Percentiles rank a stretch among this genome's conserved stretches.
Evolutionary conservation across 371 early-diverging fungal genomes (phyloP).

Genomic region (Catenaria anguillulae): DNA sequence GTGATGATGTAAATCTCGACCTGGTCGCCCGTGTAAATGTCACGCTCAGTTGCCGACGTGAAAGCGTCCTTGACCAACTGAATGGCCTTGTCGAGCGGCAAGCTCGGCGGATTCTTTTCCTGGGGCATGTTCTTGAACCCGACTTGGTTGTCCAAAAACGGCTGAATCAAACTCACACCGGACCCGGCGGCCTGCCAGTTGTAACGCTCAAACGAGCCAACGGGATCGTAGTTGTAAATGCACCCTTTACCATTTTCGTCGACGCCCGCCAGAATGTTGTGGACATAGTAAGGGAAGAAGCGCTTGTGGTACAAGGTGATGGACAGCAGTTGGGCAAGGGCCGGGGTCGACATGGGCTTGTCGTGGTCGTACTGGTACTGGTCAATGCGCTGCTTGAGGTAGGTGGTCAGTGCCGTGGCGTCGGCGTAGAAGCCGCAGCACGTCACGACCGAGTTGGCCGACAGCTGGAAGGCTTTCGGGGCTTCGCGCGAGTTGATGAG

Average conservation of each 20-base stretch:
- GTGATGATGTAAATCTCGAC: slow-evolving; percentile 87
- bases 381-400: slow-evolving; percentile 62
- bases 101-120: slow-evolving; percentile 12
- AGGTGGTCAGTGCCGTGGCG: slow-evolving; percentile 67
- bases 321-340: slow-evolving; percentile 88
- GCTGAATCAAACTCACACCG: slow-evolving; percentile 85
- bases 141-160: slow-evolving; percentile 93
- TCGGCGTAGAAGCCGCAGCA: slow-evolving; percentile 95
- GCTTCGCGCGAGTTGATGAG: slow-evolving; percentile 86
- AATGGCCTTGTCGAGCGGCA: slow-evolving; percentile 52
- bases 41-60: slow-evolving; percentile 95
- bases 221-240: slow-evolving; percentile 90
- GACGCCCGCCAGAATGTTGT: slow-evolving; percentile 81
- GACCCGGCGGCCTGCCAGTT: slow-evolving; percentile 76
- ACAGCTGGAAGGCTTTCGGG: slow-evolving; percentile 83
- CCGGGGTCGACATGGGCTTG: slow-evolving; percentile 68
- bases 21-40: slow-evolving; percentile 98
- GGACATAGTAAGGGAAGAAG: slow-evolving; percentile 97
- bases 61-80: slow-evolving; percentile 91
- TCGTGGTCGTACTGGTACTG: slow-evolving; percentile 85
- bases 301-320: slow-evolving; percentile 87
- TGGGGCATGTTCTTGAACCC: slow-evolving; percentile 44
- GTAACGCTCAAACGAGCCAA: slow-evolving; percentile 85
- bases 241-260: slow-evolving; percentile 80
- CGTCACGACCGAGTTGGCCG: slow-evolving; percentile 52